Percentiles rank a stretch among this genome's conserved stretches.
These are phyloP conservation scores for Eustoma russellianum DNA, from an alignment of 257 asterid species.

Conservation along the genomic window DNA sequence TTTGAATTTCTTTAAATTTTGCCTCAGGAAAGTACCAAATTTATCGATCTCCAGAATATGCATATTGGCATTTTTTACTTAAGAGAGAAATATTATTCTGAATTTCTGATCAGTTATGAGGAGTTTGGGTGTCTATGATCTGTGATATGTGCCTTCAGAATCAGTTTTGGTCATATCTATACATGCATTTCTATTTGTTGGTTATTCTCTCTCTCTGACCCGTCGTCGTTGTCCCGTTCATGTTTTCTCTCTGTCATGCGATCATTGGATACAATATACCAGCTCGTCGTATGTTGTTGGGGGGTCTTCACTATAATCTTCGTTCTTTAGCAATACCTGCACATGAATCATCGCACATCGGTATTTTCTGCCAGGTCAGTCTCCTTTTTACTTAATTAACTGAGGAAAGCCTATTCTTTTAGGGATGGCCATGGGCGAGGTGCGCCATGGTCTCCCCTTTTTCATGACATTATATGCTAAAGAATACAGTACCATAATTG, in stretches of 20 bases:
- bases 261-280: slow-evolving; percentile 10
- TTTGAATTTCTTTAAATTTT: too few species aligned
- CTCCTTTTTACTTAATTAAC: neutral
- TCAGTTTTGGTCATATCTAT: neutral
- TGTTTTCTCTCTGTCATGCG: neutral
- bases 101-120: neutral
- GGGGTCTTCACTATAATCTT: slow-evolving; percentile 33
- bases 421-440: too few species aligned
- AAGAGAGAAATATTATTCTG: neutral
- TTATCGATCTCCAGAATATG: neutral
- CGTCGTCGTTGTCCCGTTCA: neutral
- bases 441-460: too few species aligned
- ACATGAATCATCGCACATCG: slow-evolving; percentile 23
- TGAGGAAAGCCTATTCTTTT: too few species aligned
- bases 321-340: slow-evolving; percentile 30
- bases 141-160: too few species aligned
- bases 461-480: too few species aligned
- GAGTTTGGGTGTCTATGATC: neutral
- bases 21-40: neutral
- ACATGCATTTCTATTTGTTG: too few species aligned
- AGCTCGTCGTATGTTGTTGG: slow-evolving; percentile 59
- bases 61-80: neutral
- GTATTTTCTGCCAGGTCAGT: slow-evolving; percentile 51
- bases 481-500: too few species aligned
- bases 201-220: too few species aligned